phyloP scores from a whole-genome alignment of 345 rosid species.

The Brassica napus region Da-Ae NC_063448.1:50151001-50151500 shows the following conservation, averaged over 20 bases:
- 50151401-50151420: constrained; percentile 76
- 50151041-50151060: constrained; percentile 74
- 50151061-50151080: constrained; percentile 58
- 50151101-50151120: constrained; percentile 29
- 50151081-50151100: constrained; percentile 81
- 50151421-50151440: constrained; percentile 79
- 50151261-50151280: not conserved
- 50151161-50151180: not conserved
- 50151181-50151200: not conserved
- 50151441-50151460: constrained; percentile 75
- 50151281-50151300: constrained; percentile 8
- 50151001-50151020: not conserved
- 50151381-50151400: constrained; percentile 75
- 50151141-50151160: not conserved
- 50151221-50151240: not conserved
- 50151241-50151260: not conserved
- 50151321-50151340: not conserved
- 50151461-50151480: constrained; percentile 86
- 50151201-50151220: not conserved
- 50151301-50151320: not conserved
- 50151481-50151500: constrained; percentile 43
- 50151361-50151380: constrained; percentile 1
- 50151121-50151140: not conserved
- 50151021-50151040: not conserved
- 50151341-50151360: not conserved